These are phyloP conservation scores for Arctostaphylos glauca DNA, from an alignment of 148 eudicot genomes.

Conservation along the genomic window DNA sequence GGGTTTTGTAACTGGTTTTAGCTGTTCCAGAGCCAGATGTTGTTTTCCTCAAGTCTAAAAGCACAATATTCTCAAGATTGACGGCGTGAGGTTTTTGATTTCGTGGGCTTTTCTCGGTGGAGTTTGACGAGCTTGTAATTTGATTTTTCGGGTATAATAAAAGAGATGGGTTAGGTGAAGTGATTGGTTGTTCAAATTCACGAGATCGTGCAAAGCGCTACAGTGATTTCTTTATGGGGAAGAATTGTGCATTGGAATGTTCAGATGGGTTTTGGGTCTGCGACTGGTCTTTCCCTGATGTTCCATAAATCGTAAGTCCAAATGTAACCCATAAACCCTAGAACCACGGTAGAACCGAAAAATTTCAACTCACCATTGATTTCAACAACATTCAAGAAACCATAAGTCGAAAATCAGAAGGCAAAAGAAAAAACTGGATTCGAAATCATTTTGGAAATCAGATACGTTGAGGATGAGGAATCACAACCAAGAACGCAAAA, in stretches of 20 bases:
- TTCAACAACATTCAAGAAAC: too few relatives aligned
- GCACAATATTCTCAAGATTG: background rate
- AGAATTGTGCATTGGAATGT: slow-evolving; percentile 23
- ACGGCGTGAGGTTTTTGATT: background rate
- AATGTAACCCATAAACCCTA: too few relatives aligned
- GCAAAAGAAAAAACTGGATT: too few relatives aligned
- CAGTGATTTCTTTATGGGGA: slow-evolving; percentile 35
- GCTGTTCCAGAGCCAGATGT: slow-evolving; percentile 21
- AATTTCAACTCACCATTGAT: too few relatives aligned
- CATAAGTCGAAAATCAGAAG: too few relatives aligned
- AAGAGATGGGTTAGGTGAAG: slow-evolving; percentile 21
- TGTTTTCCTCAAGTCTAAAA: background rate
- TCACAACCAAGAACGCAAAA: too few relatives aligned
- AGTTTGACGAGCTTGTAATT: slow-evolving; percentile 13
- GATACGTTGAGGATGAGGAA: too few relatives aligned
- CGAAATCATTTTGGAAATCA: too few relatives aligned
- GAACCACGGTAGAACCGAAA: too few relatives aligned
- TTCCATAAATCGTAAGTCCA: too few relatives aligned
- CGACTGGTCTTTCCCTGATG: slow-evolving; percentile 27
- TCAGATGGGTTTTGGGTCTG: slow-evolving; percentile 62
- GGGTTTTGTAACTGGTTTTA: slow-evolving; percentile 17
- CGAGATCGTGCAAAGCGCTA: slow-evolving; percentile 7
- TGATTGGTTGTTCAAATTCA: slow-evolving; percentile 4
- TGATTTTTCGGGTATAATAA: background rate
- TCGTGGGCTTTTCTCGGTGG: slow-evolving; percentile 1